Evolutionary conservation across 495 filamentous ascomycete species (phyloP).

Genomic region (Chaetomium tenue): DNA sequence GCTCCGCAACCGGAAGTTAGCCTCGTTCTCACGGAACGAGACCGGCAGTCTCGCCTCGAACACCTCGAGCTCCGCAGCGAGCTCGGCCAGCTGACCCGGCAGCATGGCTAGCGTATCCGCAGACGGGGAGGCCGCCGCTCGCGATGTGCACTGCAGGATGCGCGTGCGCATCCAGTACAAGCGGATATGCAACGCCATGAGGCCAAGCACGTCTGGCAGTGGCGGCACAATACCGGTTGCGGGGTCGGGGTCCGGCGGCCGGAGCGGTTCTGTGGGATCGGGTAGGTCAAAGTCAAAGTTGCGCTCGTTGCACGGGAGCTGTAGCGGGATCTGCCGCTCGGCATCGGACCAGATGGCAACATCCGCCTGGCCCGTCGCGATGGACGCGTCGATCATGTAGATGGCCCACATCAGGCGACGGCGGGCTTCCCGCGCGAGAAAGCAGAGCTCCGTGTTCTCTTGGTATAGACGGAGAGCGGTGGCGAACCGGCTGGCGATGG

Average conservation of each 20-base stretch:
- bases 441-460: slow-evolving; percentile 49
- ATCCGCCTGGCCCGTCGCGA: slow-evolving; percentile 47
- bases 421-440: slow-evolving; percentile 50
- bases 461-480: slow-evolving; percentile 50
- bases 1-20: slow-evolving; percentile 48
- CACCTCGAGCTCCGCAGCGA: slow-evolving; percentile 43
- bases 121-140: slow-evolving; percentile 35
- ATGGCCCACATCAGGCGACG: slow-evolving; percentile 54
- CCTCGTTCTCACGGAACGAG: slow-evolving; percentile 50
- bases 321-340: slow-evolving; percentile 44
- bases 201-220: slow-evolving; percentile 49
- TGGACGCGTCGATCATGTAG: slow-evolving; percentile 49
- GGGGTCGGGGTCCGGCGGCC: slow-evolving; percentile 35
- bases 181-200: slow-evolving; percentile 49
- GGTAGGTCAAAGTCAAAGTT: slow-evolving; percentile 55
- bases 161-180: slow-evolving; percentile 48
- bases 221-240: slow-evolving; percentile 23
- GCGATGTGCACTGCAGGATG: slow-evolving; percentile 45
- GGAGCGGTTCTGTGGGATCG: slow-evolving; percentile 46
- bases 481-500: slow-evolving; percentile 48
- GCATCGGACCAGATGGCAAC: slow-evolving; percentile 48
- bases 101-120: slow-evolving; percentile 40
- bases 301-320: slow-evolving; percentile 52
- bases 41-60: slow-evolving; percentile 48
- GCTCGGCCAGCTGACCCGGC: slow-evolving; percentile 41